Percentiles rank a stretch among this genome's conserved stretches.
phyloP scores from a whole-genome alignment of 257 asterid species.

The Haberlea rhodopensis region DNA sequence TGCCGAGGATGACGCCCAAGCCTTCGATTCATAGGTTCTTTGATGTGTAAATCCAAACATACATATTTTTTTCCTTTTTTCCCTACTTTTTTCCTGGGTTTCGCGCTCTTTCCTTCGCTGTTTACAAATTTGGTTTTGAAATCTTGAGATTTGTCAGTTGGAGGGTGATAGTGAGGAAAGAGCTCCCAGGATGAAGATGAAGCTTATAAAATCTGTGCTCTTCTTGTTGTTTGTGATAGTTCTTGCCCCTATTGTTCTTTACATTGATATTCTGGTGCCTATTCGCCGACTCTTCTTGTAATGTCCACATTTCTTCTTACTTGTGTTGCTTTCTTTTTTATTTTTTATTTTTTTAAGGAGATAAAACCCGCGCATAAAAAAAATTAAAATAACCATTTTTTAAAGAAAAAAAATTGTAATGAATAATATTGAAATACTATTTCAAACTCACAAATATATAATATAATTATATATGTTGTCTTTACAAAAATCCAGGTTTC shows the following conservation, averaged over 20 bases:
- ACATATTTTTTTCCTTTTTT: too few species aligned
- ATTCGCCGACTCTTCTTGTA: conserved; percentile 57
- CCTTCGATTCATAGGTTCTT: too few species aligned
- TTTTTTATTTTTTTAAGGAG: not conserved
- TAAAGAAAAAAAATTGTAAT: too few species aligned
- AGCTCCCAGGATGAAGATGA: conserved; percentile 41
- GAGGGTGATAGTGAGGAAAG: not conserved
- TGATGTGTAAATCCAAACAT: not conserved
- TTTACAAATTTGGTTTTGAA: conserved; percentile 16
- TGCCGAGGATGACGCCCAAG: too few species aligned
- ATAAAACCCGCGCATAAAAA: too few species aligned
- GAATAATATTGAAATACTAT: too few species aligned
- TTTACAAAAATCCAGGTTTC: too few species aligned
- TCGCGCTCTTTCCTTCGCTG: not conserved
- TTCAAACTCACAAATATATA: too few species aligned
- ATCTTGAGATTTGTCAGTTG: conserved; percentile 1
- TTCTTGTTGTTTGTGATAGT: conserved; percentile 58
- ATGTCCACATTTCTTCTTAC: conserved; percentile 10
- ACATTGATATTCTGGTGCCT: conserved; percentile 54
- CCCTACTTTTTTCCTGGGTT: too few species aligned
- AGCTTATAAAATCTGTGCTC: conserved; percentile 50
- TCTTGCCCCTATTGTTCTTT: conserved; percentile 67
- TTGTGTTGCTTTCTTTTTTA: not conserved
- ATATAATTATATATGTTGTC: too few species aligned
- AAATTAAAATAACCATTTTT: too few species aligned